Evolutionary conservation across 179 eudicot species (phyloP).

Genomic region (Dionaea muscipula): DNA sequence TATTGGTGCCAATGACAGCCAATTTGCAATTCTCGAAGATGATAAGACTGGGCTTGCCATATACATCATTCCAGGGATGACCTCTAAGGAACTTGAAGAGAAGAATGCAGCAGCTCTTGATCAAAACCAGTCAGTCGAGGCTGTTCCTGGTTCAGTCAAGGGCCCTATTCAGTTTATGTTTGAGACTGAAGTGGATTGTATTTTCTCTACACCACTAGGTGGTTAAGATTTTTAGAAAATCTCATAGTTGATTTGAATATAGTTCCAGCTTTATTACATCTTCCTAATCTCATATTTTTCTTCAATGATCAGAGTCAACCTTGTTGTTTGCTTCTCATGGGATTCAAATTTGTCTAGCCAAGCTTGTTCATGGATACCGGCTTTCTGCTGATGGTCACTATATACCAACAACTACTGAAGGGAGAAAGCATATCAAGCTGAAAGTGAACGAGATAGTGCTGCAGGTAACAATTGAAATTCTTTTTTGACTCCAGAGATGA

Average conservation of each 20-base stretch:
- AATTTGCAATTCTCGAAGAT: conserved; percentile 80
- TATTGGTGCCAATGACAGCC: conserved; percentile 72
- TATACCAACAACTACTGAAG: conserved; percentile 76
- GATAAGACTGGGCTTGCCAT: conserved; percentile 74
- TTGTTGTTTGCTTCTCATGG: conserved; percentile 80
- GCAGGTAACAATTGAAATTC: conserved; percentile 49
- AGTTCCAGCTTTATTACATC: conserved; percentile 7
- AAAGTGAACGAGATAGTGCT: conserved; percentile 77
- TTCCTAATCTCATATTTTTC: conserved; percentile 21
- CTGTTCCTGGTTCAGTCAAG: conserved; percentile 46
- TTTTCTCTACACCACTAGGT: conserved; percentile 96
- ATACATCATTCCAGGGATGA: conserved; percentile 69
- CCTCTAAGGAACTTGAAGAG: conserved; percentile 48
- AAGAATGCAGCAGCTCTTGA: conserved; percentile 48
- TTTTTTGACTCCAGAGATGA: too few relatives aligned
- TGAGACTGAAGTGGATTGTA: conserved; percentile 84
- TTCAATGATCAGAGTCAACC: conserved; percentile 58
- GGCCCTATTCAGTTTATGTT: conserved; percentile 85
- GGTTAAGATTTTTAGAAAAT: conserved; percentile 10
- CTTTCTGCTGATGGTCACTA: conserved; percentile 66
- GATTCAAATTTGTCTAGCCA: conserved; percentile 78
- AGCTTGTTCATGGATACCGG: conserved; percentile 80
- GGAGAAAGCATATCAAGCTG: conserved; percentile 68
- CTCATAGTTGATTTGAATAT: neutral
- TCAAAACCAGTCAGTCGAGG: conserved; percentile 47